A percentile compares a stretch with the other conserved stretches of the same genome.
Evolutionary conservation across 176 grass and related monocot genomes (phyloP).

Genomic region (Oryza australiensis): DNA sequence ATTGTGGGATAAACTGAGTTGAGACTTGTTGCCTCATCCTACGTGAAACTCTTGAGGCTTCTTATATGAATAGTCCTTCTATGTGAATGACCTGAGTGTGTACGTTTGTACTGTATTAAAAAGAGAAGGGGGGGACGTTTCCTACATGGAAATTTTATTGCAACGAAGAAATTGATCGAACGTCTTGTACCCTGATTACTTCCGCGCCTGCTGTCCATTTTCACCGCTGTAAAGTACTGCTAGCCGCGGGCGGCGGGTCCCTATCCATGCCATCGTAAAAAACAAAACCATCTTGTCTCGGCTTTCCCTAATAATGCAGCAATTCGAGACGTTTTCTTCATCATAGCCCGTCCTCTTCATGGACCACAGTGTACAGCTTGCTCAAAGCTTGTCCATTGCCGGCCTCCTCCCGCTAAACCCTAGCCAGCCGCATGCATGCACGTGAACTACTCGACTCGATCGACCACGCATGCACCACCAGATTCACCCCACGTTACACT

Average conservation of each 20-base stretch:
- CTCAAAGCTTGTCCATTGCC: slow-evolving; percentile 24
- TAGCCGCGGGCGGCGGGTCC: background rate
- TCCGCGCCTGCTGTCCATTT: background rate
- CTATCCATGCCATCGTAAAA: background rate
- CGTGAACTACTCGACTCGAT: slow-evolving; percentile 34
- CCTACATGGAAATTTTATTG: too few species aligned
- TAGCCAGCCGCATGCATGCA: background rate
- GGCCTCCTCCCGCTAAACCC: slow-evolving; percentile 3
- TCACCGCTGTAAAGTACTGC: background rate
- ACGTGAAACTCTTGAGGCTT: too few species aligned
- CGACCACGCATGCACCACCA: background rate
- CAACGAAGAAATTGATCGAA: background rate
- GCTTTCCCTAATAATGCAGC: slow-evolving; percentile 14
- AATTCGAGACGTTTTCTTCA: slow-evolving; percentile 13
- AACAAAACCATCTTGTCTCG: background rate
- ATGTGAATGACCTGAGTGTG: too few species aligned
- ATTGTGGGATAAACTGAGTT: too few species aligned
- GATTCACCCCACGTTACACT: slow-evolving; percentile 19
- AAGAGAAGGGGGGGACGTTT: too few species aligned
- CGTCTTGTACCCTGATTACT: too few species aligned
- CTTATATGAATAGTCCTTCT: too few species aligned
- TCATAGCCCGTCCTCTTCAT: slow-evolving; percentile 15
- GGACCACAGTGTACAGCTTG: slow-evolving; percentile 35
- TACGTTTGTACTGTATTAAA: too few species aligned
- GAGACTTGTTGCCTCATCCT: too few species aligned